A percentile compares a stretch with the other conserved stretches of the same genome.
Evolutionary conservation across 805 yeast species (phyloP).

Genomic region (Saturnispora serradocipensis): DNA sequence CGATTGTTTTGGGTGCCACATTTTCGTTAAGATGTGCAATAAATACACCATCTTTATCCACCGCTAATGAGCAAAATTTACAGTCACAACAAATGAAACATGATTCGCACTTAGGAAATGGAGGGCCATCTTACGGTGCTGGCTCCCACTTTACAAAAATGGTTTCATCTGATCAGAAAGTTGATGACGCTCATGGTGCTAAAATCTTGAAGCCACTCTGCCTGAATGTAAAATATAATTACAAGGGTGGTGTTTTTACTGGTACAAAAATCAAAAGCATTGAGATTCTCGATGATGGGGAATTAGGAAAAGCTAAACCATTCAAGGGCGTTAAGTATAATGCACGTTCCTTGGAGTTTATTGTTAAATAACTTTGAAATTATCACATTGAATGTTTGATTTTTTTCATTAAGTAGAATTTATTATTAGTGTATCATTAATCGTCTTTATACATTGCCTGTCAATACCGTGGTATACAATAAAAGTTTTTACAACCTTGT

Average conservation of each 20-base stretch:
- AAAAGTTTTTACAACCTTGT: background rate
- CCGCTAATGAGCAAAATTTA: background rate
- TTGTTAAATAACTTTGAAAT: constrained; percentile 27
- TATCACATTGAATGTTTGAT: background rate
- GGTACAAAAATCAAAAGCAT: constrained; percentile 62
- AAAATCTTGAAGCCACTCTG: constrained; percentile 31
- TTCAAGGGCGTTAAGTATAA: constrained; percentile 86
- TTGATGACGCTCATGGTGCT: background rate
- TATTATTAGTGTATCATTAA: background rate
- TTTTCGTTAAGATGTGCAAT: constrained; percentile 11
- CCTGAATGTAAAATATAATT: constrained; percentile 42
- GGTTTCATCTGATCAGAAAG: background rate
- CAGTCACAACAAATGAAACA: background rate
- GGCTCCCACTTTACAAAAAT: background rate
- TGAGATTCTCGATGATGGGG: constrained; percentile 47
- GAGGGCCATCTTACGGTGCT: background rate
- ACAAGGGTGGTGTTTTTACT: constrained; percentile 67
- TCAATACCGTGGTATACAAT: background rate
- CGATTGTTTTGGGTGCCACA: constrained; percentile 9
- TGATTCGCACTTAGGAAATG: background rate
- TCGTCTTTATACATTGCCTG: background rate
- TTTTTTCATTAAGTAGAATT: background rate
- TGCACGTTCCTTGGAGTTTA: constrained; percentile 52
- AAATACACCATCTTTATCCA: background rate
- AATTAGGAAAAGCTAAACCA: constrained; percentile 52